These are phyloP conservation scores for Saccharomyces hybrid DNA, from an alignment of 1,139 yeast species.

Conservation along the genomic window DNA sequence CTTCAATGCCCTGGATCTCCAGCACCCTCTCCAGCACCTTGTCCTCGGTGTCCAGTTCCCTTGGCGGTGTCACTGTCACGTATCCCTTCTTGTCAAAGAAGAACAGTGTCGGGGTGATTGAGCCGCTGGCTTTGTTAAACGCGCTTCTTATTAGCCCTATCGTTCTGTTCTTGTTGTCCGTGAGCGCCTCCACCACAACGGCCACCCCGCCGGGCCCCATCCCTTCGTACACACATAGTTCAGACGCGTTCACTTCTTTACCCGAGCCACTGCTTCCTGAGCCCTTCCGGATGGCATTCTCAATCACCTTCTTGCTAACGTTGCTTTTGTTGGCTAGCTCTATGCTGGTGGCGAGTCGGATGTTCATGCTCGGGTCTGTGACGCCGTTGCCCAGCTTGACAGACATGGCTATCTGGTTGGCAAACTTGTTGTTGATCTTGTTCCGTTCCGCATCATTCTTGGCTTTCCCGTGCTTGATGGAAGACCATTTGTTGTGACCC, in stretches of 20 bases:
- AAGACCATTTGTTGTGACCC: conserved; percentile 92
- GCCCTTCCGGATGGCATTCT: conserved; percentile 79
- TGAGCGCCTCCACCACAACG: conserved; percentile 70
- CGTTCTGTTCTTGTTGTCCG: conserved; percentile 83
- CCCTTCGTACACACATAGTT: conserved; percentile 63
- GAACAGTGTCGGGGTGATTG: conserved; percentile 68
- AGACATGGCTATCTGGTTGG: conserved; percentile 65
- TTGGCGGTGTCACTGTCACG: conserved; percentile 40
- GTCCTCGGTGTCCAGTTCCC: conserved; percentile 42
- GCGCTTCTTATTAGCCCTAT: conserved; percentile 69
- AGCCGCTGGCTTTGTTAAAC: conserved; percentile 61
- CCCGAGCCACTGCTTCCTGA: conserved; percentile 46
- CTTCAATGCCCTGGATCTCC: conserved; percentile 78
- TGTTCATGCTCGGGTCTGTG: conserved; percentile 52
- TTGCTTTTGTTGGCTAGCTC: conserved; percentile 74
- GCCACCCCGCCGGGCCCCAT: conserved; percentile 92
- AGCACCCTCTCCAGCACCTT: conserved; percentile 62
- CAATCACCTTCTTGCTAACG: conserved; percentile 78
- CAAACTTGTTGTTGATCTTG: conserved; percentile 60
- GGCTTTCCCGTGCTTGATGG: conserved; percentile 88
- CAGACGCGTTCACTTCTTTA: conserved; percentile 36
- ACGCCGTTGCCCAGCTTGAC: conserved; percentile 53
- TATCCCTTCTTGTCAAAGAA: conserved; percentile 74
- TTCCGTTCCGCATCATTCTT: conserved; percentile 79
- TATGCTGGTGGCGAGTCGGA: conserved; percentile 63